phyloP scores from a whole-genome alignment of 768 basidiomycete species.

The Coprinellus micaceus region DNA sequence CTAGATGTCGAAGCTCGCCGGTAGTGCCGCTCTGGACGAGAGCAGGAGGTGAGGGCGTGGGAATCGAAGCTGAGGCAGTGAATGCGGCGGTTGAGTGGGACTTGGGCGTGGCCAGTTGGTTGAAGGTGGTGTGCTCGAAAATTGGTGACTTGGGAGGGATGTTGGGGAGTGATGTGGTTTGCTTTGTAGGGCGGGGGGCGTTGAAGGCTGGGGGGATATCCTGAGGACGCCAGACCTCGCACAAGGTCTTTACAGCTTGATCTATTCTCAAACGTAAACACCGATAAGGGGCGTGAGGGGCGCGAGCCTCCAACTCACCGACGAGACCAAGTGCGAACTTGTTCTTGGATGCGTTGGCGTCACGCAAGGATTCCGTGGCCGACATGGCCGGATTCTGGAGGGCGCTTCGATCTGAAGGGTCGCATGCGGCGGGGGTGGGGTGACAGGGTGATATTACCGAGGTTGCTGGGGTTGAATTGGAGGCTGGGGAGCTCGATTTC shows the following conservation, averaged over 20 bases:
- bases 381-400: conserved; percentile 12
- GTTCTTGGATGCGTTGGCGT: conserved; percentile 46
- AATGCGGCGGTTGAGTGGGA: conserved; percentile 50
- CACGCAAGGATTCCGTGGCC: conserved; percentile 31
- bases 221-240: conserved; percentile 78
- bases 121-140: conserved; percentile 13
- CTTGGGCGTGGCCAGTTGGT: conserved; percentile 3
- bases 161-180: neutral
- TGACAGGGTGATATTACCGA: conserved; percentile 47
- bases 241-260: conserved; percentile 73
- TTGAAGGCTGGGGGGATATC: conserved; percentile 58
- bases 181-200: neutral
- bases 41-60: conserved; percentile 14
- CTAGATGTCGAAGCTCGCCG: conserved; percentile 34
- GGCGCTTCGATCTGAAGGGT: conserved; percentile 14
- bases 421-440: conserved; percentile 29
- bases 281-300: neutral
- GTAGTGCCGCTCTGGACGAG: conserved; percentile 10
- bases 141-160: neutral
- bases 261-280: conserved; percentile 38
- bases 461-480: conserved; percentile 49
- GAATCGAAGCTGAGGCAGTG: conserved; percentile 23
- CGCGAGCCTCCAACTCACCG: conserved; percentile 44
- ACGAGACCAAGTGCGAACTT: conserved; percentile 68
- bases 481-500: conserved; percentile 41